Evolutionary conservation across 2,329 filamentous ascomycete genomes (phyloP), one percentile per base, ranked within the genome.

Genomic region (Plenodomus lindquistii): DNA sequence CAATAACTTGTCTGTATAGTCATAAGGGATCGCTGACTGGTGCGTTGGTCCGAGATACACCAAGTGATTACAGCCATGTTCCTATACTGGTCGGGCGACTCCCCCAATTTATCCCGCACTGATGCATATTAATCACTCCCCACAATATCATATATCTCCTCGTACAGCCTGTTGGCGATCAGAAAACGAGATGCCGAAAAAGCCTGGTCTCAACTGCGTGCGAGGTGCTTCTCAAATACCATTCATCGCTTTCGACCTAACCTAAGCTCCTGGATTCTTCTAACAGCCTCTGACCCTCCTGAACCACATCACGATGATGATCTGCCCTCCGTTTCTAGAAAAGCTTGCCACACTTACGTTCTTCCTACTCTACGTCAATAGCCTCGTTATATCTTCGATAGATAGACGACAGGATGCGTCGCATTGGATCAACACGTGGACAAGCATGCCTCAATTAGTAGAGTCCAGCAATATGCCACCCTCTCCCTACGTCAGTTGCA

Each of bases 361-460:
- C 21, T 40, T 54, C 16, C 39, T 40, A 10, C n/a, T 50, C 17
- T 15, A 40, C 3, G 29, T 24, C 0, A n/a, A 44, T 19, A 42
- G 46, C 2, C 57, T 46, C 19, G 47, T 50, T 7, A 44, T 42
- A 27, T 37, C 37, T 2, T 11, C 9, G 2, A 24, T 57, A 36
- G 46, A 50, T 2, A 54, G 48, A 20, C 49, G 59, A 39, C 59
- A 63, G 38, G 59, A 62, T 56, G 55, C 19, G 2, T 83, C 6
- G 76, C 78, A 81, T 54, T 86, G 84, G 83, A 76, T 85, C 16
- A 78, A 81, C 48, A 83, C 80, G 1, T 87, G 85, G 85, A 79
- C 81, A 0, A 76, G 81, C 2, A 87, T 87, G 84, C 83, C 84
- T 0, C 84, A 87, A 60, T 70, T 85, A 35, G 82, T 82, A 1